A percentile compares a stretch with the other conserved stretches of the same genome.
These are phyloP conservation scores for Botrytis elliptica DNA, from an alignment of 2,329 filamentous ascomycete species.

Conservation along the genomic window DNA sequence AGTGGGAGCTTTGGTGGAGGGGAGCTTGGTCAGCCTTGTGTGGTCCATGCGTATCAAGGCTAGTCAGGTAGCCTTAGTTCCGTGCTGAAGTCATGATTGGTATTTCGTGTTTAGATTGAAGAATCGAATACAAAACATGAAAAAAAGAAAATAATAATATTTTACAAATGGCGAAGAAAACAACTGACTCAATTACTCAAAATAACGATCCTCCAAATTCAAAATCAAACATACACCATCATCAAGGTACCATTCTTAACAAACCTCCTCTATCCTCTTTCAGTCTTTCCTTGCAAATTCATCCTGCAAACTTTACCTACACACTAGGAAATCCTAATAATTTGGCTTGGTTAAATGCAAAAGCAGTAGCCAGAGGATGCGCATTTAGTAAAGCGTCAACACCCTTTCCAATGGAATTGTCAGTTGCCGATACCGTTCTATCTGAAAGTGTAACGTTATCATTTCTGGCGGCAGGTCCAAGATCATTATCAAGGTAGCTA, in stretches of 20 bases:
- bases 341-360: not conserved
- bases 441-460: not conserved
- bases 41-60: constrained; percentile 2
- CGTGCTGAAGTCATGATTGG: not conserved
- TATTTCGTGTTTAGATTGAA: not conserved
- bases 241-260: not conserved
- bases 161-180: not conserved
- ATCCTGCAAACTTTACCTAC: not conserved
- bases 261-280: not conserved
- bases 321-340: not conserved
- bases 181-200: not conserved
- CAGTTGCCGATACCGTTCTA: not conserved
- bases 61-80: not conserved
- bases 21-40: constrained; percentile 1
- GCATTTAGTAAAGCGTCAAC: not conserved
- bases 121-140: not conserved
- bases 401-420: not conserved
- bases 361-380: not conserved
- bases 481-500: constrained; percentile 8
- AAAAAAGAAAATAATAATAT: not conserved
- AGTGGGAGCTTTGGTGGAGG: not conserved
- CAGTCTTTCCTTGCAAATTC: not conserved
- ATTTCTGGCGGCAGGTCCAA: not conserved
- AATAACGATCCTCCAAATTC: not conserved
- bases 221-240: not conserved